A percentile compares a stretch with the other conserved stretches of the same genome.
Conservation (phyloP, 371 early-diverging fungal genomes). For the Mucor irregularis region DNA sequence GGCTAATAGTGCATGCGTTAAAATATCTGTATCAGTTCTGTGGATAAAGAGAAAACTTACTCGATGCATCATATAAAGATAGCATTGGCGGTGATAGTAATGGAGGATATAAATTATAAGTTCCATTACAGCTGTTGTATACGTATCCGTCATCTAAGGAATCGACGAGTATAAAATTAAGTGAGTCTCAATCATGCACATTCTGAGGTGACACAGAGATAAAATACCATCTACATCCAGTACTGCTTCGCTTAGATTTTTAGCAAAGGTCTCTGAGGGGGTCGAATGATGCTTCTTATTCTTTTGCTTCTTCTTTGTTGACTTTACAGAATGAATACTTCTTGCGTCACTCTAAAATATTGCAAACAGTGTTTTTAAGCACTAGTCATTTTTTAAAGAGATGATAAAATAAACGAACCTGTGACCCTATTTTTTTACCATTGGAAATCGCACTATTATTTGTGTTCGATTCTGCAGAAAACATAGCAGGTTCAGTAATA, state of each 20-base stretch:
- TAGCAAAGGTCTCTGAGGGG: slow-evolving; percentile 48
- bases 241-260: slow-evolving; percentile 49
- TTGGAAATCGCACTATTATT: neutral
- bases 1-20: neutral
- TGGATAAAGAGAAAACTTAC: too few species aligned
- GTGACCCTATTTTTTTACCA: slow-evolving; percentile 9
- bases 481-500: slow-evolving; percentile 9
- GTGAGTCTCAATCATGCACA: neutral
- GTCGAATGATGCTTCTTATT: slow-evolving; percentile 13
- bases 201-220: neutral
- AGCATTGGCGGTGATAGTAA: slow-evolving; percentile 20
- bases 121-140: slow-evolving; percentile 18
- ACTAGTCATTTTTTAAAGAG: neutral
- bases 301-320: slow-evolving; percentile 13
- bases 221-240: slow-evolving; percentile 49
- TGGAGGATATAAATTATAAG: slow-evolving; percentile 18
- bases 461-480: neutral
- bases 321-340: slow-evolving; percentile 16
- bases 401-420: slow-evolving; percentile 8
- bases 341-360: slow-evolving; percentile 15
- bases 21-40: neutral
- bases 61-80: slow-evolving; percentile 5
- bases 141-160: slow-evolving; percentile 45
- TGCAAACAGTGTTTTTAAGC: neutral
- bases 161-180: slow-evolving; percentile 20